Percentiles rank a stretch among this genome's conserved stretches.
These are phyloP conservation scores for Prunus armeniaca DNA, from an alignment of 306 rosid genomes.

Conservation along the genomic window DNA sequence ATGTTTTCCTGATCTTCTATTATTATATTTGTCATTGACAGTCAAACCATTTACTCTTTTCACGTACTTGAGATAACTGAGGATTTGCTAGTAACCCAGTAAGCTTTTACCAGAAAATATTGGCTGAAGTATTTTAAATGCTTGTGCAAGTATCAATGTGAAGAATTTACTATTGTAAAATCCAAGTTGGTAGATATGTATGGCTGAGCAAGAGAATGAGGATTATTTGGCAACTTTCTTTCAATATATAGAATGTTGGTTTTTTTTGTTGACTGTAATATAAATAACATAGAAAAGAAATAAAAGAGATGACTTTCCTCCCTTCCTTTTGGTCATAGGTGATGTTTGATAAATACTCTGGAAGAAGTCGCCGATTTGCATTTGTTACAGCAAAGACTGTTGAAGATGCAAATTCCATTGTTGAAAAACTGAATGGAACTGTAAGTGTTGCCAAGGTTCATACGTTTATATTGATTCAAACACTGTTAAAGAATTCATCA, in stretches of 20 bases:
- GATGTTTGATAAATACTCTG: slow-evolving; percentile 89
- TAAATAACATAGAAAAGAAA: background rate
- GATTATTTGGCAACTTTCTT: background rate
- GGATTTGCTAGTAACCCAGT: background rate
- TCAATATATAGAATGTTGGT: too few species aligned
- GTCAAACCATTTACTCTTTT: background rate
- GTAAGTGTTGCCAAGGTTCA: slow-evolving; percentile 39
- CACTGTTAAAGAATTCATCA: background rate
- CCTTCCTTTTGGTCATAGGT: slow-evolving; percentile 49
- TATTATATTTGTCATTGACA: background rate
- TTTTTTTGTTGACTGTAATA: background rate
- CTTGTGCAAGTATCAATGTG: background rate
- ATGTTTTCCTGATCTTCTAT: background rate
- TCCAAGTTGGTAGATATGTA: background rate
- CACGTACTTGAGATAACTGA: background rate
- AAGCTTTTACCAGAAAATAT: background rate
- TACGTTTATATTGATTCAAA: background rate
- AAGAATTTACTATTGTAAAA: background rate
- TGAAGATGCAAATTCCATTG: slow-evolving; percentile 74
- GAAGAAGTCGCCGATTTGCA: slow-evolving; percentile 90
- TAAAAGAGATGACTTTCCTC: background rate
- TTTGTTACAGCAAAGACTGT: slow-evolving; percentile 74
- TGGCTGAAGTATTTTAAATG: background rate
- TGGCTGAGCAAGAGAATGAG: background rate
- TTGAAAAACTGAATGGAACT: slow-evolving; percentile 87